phyloP scores from a whole-genome alignment of 441 rosid genomes.

The Populus hybrid region DNA sequence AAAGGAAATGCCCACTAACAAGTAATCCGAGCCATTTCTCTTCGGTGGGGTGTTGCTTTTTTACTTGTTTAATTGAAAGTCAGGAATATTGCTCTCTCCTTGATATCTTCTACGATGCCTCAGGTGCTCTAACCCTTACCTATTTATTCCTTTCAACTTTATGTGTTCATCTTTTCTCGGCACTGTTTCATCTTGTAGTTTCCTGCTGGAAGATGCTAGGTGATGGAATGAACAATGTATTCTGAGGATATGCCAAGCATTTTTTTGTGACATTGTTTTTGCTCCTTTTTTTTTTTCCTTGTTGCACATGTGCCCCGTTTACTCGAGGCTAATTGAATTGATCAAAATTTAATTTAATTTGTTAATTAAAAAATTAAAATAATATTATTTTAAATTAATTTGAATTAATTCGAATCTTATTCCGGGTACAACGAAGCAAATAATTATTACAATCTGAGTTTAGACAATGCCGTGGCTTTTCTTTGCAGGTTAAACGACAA shows the following conservation, averaged over 20 bases:
- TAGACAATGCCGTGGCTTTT: too few relatives aligned
- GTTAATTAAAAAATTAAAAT: too few relatives aligned
- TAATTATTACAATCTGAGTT: too few relatives aligned
- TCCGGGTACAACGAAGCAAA: rapidly evolving
- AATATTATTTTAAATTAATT: too few relatives aligned
- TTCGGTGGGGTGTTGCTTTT: conserved; percentile 39
- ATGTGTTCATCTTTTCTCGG: background rate
- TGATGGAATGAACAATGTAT: background rate
- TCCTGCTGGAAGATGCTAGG: conserved; percentile 27
- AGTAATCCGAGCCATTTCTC: conserved; percentile 42
- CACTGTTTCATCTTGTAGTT: conserved; percentile 1
- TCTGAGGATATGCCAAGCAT: conserved; percentile 8
- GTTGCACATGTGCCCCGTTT: too few relatives aligned
- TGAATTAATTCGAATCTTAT: too few relatives aligned
- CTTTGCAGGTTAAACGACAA: too few relatives aligned
- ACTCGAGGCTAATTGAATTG: too few relatives aligned
- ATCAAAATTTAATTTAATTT: too few relatives aligned
- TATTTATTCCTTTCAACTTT: conserved; percentile 14
- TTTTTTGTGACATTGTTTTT: background rate
- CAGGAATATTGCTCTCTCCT: conserved; percentile 8
- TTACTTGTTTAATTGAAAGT: conserved; percentile 29
- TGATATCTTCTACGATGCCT: conserved; percentile 42
- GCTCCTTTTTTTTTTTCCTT: too few relatives aligned
- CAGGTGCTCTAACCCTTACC: background rate
- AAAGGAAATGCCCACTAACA: conserved; percentile 79